Evolutionary conservation across 2,329 filamentous ascomycete genomes (phyloP), one percentile per base, ranked within the genome.

Genomic region (Fusarium torreyae): DNA sequence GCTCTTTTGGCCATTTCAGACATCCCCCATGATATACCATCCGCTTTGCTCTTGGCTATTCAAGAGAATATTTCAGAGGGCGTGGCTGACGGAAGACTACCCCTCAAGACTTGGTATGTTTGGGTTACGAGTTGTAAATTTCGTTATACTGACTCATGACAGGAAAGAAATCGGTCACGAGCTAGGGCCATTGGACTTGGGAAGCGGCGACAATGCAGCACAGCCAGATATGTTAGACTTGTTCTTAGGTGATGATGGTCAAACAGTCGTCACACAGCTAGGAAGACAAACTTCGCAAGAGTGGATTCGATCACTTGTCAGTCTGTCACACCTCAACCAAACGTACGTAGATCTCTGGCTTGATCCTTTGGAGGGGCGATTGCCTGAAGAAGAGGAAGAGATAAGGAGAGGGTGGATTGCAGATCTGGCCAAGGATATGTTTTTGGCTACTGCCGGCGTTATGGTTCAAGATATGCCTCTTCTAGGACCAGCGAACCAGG

Each of bases 81-180:
- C 2, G 26, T 72, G 7, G 49, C 63, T 6, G 57, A 67, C 31
- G 77, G 75, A 15, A 71, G 56, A 38, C 64, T 78, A 6, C 72
- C 78, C 4, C 68, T 81, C 1, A 70, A 65, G 28, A 79, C 79
- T 39, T 81, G 80, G 79, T 79, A 75, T 44, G 76, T 58, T 31
- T 33, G 33, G 13, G n/a, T 36, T 17, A 18, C 6, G 7, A 10
- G 43, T 10, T 18, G 6, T 20, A 8, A 33, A 7, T 39, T 13
- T 13, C 4, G 8, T 8, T n/a, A 18, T 45, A 36, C 63, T 74
- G 22, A 69, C 43, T 28, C n/a, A 20, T n/a, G 10, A 31, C 18
- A 77, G 75, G 77, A 70, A 74, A 53, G 74, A 78, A 45, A 73
- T 77, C 7, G 55, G 66, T 7, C 54, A 66, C 7, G 52, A 49